phyloP scores from a whole-genome alignment of 2,329 filamentous ascomycete species.

The Hymenoscyphus fraxineus region DNA sequence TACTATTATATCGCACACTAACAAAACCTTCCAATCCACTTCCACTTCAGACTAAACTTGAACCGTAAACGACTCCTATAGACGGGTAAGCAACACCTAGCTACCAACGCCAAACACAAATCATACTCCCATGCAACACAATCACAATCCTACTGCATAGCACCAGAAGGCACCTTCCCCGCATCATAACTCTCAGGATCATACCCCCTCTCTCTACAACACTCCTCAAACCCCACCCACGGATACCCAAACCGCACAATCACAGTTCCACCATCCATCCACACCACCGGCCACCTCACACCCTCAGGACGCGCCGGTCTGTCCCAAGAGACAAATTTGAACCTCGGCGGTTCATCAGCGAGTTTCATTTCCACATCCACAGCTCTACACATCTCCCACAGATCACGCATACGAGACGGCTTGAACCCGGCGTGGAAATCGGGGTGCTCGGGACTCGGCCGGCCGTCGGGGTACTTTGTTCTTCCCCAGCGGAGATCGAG shows the following conservation, averaged over 20 bases:
- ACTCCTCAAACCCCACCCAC: neutral
- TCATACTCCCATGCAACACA: too few species aligned
- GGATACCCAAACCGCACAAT: neutral
- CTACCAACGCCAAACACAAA: too few species aligned
- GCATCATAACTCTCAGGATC: neutral
- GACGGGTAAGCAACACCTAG: too few species aligned
- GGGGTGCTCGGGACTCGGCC: neutral
- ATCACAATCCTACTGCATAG: too few species aligned
- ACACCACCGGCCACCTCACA: neutral
- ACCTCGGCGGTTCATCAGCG: neutral
- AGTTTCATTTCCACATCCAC: neutral
- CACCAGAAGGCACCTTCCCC: neutral
- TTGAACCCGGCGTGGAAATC: neutral
- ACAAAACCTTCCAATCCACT: too few species aligned
- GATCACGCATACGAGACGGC: neutral
- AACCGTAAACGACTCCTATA: too few species aligned
- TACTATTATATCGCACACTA: too few species aligned
- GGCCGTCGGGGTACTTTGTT: neutral
- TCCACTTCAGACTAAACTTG: too few species aligned
- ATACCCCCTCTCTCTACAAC: neutral
- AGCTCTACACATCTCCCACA: neutral
- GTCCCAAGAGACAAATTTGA: neutral
- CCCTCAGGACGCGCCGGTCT: neutral
- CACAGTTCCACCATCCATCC: neutral
- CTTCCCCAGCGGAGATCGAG: neutral